Conservation (phyloP, 352 stramenopile species). For the Phytopythium cucurbitacearum region DNA sequence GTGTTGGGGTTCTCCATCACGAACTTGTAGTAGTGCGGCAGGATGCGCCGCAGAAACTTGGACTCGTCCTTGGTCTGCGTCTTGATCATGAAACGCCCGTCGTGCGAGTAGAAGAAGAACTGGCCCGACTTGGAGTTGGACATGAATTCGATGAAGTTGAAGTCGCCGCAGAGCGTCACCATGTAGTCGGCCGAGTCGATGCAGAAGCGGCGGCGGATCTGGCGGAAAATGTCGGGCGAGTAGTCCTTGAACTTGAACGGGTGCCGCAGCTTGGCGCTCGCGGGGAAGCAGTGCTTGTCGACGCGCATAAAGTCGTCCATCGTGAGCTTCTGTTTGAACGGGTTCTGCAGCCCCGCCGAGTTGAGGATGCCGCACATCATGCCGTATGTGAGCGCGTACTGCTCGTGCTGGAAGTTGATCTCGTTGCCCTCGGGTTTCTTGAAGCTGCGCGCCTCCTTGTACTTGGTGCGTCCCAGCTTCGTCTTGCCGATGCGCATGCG, state of each 20-base stretch:
- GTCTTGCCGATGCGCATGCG: conserved; percentile 50
- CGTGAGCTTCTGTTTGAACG: conserved; percentile 76
- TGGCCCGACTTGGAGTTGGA: conserved; percentile 98
- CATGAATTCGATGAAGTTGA: conserved; percentile 99
- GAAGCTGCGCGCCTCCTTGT: conserved; percentile 49
- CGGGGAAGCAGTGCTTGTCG: conserved; percentile 72
- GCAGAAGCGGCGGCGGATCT: conserved; percentile 69
- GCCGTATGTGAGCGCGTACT: conserved; percentile 97
- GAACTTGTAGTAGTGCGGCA: conserved; percentile 98
- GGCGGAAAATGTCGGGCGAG: conserved; percentile 80
- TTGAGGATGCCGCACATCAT: conserved; percentile 98
- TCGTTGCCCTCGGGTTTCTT: conserved; percentile 69
- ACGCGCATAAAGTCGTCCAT: conserved; percentile 91
- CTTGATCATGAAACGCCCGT: conserved; percentile 98
- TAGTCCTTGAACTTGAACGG: conserved; percentile 94
- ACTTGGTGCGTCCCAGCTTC: conserved; percentile 46
- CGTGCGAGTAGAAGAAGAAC: conserved; percentile 99
- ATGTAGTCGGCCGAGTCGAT: conserved; percentile 87
- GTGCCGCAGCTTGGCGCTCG: conserved; percentile 70
- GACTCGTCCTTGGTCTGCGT: conserved; percentile 98
- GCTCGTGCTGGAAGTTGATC: conserved; percentile 89
- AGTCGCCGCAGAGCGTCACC: conserved; percentile 90
- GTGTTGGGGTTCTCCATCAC: conserved; percentile 97
- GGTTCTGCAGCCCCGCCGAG: conserved; percentile 85
- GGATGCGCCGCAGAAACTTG: conserved; percentile 96